Base-by-base conservation (phyloP, 1,139 yeast species). In the Hansenula lynferdii region DNA sequence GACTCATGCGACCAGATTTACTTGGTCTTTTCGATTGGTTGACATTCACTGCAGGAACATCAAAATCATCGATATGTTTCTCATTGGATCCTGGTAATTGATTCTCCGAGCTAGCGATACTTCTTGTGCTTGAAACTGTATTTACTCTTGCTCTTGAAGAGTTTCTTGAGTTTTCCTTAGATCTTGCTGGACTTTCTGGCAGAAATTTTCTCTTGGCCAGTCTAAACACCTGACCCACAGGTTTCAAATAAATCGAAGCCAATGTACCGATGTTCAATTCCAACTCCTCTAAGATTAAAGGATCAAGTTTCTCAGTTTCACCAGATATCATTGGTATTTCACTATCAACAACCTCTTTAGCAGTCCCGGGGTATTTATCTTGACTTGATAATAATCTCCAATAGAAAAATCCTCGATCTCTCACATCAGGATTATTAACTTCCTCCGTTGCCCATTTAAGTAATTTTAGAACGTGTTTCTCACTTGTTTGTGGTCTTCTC, bases 341-440 rank as follows among this genome's bases (percentile, higher is more conserved):
- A 19, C 79, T 78, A 48, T 80, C 69, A 8, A 87, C 70, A 15
- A 89, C 70, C 34, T 70, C 69, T 47, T 75, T 74, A 0, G 64
- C 59, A 3, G 52, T 46, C 3, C 50, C 53, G 1, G 59, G 58
- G 64, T 38, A 63, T 42, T 58, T 68, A 49, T 64, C 57, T 32
- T 68, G 68, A 0, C 79, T 57, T 0, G 94, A 77, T 8, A 90
- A 63, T 22, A 89, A 59, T 39, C 96, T 69, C 95, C 95, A 85
- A 59, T 90, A 90, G 63, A 87, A 79, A 54, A 69, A 84, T 0
- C 94, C 96, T 34, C 96, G 64, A 49, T 86, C 95, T 46, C 97
- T 71, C 14, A 89, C 64, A 60, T 90, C 97, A 0, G 97, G 96
- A 50, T 79, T 69, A 47, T 81, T 80, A 0, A 72, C 68, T 17